Evolutionary conservation across 1,139 yeast species (phyloP), one percentile per base, ranked within the genome.

Genomic region (Hansenula lynferdii): DNA sequence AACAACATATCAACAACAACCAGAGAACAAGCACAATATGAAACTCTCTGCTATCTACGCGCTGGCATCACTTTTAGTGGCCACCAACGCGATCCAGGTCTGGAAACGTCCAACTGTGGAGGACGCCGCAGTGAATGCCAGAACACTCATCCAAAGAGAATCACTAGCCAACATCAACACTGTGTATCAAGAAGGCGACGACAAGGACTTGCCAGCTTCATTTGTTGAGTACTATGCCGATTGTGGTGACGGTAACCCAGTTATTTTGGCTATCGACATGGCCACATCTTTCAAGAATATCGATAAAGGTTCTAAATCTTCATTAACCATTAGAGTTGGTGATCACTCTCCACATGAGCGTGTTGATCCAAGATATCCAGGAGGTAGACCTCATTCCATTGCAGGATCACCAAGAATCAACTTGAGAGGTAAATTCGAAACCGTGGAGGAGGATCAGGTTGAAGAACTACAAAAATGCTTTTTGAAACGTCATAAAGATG

Each of bases 151-250:
- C 31, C 51, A 56, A 34, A 58, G 80, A 43, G 85, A 80, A 50
- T 71, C 82, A 1, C 58, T 76, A 29, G 67, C 72, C 20, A 77
- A 77, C 47, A 65, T 81, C 40, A 75, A 73, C 50, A 73, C 82
- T 4, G 45, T 75, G 37, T 51, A 53, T 29, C 51, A 49, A 29
- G 37, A 43, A 3, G 60, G 57, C 24, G 54, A 55, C 19, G 54
- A 61, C 28, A 45, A 58, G 10, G 68, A 67, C 3, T 47, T 64
- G 15, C 90, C 95, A 2, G 77, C 77, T 3, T 79, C 90, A 2
- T 75, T 78, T 40, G 69, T 81, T 57, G 95, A 85, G 60, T 85
- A 84, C 60, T 82, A 82, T 52, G 80, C 81, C n/a, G 92, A 83
- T 50, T 79, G 87, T 54, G 75, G 72, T 45, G 83, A 78, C 50